Percentiles rank a stretch among this genome's conserved stretches.
These are phyloP conservation scores for Sporisorium scitamineum DNA, from an alignment of 1,284 basidiomycete genomes.

Conservation along the genomic window DNA sequence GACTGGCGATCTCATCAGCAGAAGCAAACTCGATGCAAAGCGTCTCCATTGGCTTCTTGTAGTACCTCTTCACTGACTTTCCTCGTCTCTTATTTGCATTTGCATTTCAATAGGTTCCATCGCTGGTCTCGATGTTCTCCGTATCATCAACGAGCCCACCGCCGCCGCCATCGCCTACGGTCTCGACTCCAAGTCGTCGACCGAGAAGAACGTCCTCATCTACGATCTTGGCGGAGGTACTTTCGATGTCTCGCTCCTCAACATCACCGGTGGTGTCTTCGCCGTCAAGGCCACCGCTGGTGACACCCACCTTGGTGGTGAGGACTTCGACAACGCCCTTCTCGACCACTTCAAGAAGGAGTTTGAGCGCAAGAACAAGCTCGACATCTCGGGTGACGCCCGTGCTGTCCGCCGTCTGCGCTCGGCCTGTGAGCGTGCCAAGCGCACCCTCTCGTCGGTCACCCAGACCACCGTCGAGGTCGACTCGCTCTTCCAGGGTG, in stretches of 20 bases:
- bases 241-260: slow-evolving; percentile 77
- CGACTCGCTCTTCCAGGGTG: slow-evolving; percentile 93
- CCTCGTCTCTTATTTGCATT: not conserved
- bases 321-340: slow-evolving; percentile 98
- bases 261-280: slow-evolving; percentile 77
- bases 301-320: slow-evolving; percentile 79
- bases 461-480: slow-evolving; percentile 99
- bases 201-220: slow-evolving; percentile 95
- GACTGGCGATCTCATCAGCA: slow-evolving; percentile 8
- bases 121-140: slow-evolving; percentile 77
- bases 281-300: slow-evolving; percentile 76
- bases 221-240: slow-evolving; percentile 98
- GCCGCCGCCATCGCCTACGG: slow-evolving; percentile 73
- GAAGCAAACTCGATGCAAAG: slow-evolving; percentile 7
- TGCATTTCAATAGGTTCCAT: slow-evolving; percentile 72
- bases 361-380: slow-evolving; percentile 80
- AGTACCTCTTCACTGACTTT: slow-evolving; percentile 6
- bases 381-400: slow-evolving; percentile 94
- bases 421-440: slow-evolving; percentile 98
- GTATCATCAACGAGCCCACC: slow-evolving; percentile 78
- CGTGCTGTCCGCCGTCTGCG: slow-evolving; percentile 95
- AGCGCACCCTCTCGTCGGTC: slow-evolving; percentile 97
- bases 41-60: not conserved
- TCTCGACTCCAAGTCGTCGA: slow-evolving; percentile 72
- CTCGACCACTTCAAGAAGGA: slow-evolving; percentile 83